Evolutionary conservation across 345 rosid species (phyloP), one percentile per base, ranked within the genome.

Genomic region (Reutealis trisperma): DNA sequence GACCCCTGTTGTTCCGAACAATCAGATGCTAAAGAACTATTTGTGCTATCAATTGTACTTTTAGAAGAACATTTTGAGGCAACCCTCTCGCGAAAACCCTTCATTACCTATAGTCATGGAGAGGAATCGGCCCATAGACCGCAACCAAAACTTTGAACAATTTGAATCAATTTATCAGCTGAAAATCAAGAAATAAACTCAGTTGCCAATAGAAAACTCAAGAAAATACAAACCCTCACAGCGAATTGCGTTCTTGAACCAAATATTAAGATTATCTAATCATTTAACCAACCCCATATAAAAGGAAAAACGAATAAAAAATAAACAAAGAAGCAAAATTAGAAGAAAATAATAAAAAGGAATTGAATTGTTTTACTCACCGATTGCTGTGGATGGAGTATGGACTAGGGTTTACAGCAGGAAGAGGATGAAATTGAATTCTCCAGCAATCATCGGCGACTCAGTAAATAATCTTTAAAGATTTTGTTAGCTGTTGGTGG

Each of bases 61-160:
- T 83, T 79, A 67, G 90, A 86, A 77, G 83, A 82, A 78, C 80
- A 83, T 74, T 85, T 84, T 12, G 87, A 82, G 79, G 86, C 71
- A 84, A 78, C 85, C 83, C 82, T 87, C 65, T 91, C 96, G 81
- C 77, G 74, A 77, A 86, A 84, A 73, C 86, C 92, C 94, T 91
- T 93, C 85, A 82, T 82, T 64, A 82, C 79, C 82, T 71, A 37
- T 37, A 78, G 64, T 55, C 75, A 27, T 18, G 30, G 42, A 51
- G 42, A 41, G 37, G 71, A 77, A 67, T 60, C 30, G 44, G 27
- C 74, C 67, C 74, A 80, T 71, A 22, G 59, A 67, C 30, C 30
- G 21, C 73, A 72, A 71, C 65, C 55, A 73, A 60, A 5, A 61
- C 18, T 59, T 45, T 57, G 68, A 78, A 34, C 13, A 9, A 37